Base-by-base conservation (phyloP, 768 basidiomycete genomes). In the Phlebiopsis flavidoalba region DNA sequence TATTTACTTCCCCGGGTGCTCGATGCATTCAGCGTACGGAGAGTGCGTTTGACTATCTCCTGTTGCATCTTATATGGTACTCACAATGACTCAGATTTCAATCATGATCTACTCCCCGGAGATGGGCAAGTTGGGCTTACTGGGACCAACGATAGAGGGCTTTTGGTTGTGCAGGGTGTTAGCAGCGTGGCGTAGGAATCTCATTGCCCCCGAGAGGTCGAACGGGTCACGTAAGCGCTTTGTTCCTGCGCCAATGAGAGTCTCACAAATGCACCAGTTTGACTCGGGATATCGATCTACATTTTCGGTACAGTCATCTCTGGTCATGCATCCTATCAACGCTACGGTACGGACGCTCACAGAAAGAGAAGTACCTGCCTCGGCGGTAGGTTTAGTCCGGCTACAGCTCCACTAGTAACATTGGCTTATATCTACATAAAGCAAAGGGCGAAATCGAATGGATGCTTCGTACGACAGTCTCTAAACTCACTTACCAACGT, bases 231-330 rank as follows among this genome's bases (percentile, higher is more conserved):
- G 51, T 43, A 43, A 12, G 8, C 10, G 14, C 12, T 12, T 43
- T 5, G 36, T 19, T 43, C 17, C 26, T 6, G 26, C 6, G 26
- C 26, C 2, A 6, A 31, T 31, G 26, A 31, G 6, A 31, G 26
- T 17, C 17, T 47, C 21, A 22, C 46, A 60, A 43, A 3, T 10
- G 40, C 8, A 19, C 55, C 66, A 94, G 95, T 87, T 98, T 43
- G 96, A 99, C 71, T 98, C 95, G 2, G 96, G 96, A 0, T 98
- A 97, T 70, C 90, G 96, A 24, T 95, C 93, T 5, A 95, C 88
- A 3, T 87, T 94, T 63, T 97, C 95, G 17, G 96, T 98, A 3
- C 96, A 98, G 72, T 93, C 91, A 0, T 95, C 93, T 19, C 83
- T 99, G 26, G 93, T 96, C 12, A 99, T 99, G 95, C 93, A 96